Conservation (phyloP, 192 early-diverging fungal genomes). For the Jimgerdemannia flammicorona region DNA sequence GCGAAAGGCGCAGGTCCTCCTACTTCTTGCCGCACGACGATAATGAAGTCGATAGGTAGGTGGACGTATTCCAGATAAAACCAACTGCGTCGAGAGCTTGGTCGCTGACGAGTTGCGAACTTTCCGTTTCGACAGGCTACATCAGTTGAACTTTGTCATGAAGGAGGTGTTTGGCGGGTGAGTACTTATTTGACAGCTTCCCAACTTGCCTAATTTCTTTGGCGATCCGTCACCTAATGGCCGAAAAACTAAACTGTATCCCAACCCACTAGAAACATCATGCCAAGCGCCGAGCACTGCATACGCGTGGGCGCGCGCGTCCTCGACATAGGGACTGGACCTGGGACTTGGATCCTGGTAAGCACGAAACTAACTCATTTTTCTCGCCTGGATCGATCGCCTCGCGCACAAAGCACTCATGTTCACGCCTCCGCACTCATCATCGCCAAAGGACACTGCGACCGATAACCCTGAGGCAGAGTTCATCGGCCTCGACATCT, state of each 20-base stretch:
- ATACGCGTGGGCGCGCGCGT: conserved; percentile 19
- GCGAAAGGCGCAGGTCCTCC: neutral
- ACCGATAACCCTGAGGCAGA: conserved; percentile 12
- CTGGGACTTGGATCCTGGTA: conserved; percentile 24
- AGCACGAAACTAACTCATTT: neutral
- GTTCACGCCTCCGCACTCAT: neutral
- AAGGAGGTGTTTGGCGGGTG: neutral
- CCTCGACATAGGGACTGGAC: conserved; percentile 22
- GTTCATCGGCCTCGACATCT: conserved; percentile 19
- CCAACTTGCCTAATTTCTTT: too few relatives aligned
- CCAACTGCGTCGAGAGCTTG: neutral
- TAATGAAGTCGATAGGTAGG: neutral
- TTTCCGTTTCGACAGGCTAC: neutral
- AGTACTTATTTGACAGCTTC: neutral
- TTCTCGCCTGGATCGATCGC: neutral
- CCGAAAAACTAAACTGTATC: too few relatives aligned
- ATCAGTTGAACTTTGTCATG: neutral
- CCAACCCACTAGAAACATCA: neutral
- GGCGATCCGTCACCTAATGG: too few relatives aligned
- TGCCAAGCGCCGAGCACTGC: neutral
- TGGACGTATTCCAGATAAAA: neutral
- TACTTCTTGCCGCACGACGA: neutral
- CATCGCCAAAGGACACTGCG: conserved; percentile 14
- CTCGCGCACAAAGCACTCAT: neutral
- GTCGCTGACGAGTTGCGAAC: neutral